Base-by-base conservation (phyloP, 805 yeast genomes). In the Priceomyces castillae region DNA sequence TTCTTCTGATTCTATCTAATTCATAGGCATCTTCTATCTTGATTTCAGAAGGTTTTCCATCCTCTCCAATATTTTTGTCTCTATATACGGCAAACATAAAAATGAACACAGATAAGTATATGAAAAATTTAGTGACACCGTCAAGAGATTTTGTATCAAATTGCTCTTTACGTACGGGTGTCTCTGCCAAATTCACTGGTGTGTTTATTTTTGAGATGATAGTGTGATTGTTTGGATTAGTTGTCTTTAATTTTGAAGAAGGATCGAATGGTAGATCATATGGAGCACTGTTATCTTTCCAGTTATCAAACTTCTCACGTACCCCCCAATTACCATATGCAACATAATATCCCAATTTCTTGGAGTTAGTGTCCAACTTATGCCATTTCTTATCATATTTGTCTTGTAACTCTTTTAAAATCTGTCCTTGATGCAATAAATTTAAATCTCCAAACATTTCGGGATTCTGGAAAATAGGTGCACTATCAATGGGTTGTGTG, bases 271-370 rank as follows among this genome's bases (percentile, higher is more conserved):
- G 85, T 43, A 83, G 64, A 58, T 84, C 89, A 38, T 72, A 74
- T 1, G 87, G 90, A 6, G 70, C 58, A 3, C 55, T 60, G 20
- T 52, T 49, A n/a, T 69, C 59, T 44, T 65, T 69, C 67, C 78
- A 70, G 49, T 69, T 70, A 39, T 64, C 62, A 43, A 83, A 74
- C 16, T 77, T 76, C 38, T 77, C 81, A 48, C 95, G 70, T 1
- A 80, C 82, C 0, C 90, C 94, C 74, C 85, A 78, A 38, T 82
- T 70, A 2, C 90, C 90, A 60, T 81, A 86, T 0, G 82, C 73
- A 23, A 82, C 71, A 64, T 74, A 82, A 58, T 80, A 83, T 7
- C 79, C 73, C 49, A 83, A 66, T 47, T 75, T 67, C 55, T 84
- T 83, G 41, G 74, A 74, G 40, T 76, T 72, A 10, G 47, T 47